Evolutionary conservation across 2,329 filamentous ascomycete genomes (phyloP).

Genomic region (Aspergillus oerlinghausenensis): DNA sequence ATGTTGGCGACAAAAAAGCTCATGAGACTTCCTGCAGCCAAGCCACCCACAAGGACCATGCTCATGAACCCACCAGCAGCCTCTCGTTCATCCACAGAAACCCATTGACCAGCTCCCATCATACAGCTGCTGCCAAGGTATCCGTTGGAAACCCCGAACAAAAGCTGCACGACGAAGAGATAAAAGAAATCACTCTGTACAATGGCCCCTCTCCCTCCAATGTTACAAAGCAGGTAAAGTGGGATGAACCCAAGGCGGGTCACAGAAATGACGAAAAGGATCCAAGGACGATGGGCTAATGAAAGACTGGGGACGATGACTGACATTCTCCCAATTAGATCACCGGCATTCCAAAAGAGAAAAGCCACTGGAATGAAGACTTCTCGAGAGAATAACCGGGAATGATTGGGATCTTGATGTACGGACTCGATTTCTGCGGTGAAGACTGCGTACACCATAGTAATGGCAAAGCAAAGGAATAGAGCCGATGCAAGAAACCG

Average conservation of each 20-base stretch:
- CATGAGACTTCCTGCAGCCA: constrained; percentile 79
- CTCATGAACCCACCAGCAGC: constrained; percentile 94
- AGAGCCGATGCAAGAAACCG: constrained; percentile 72
- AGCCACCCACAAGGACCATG: constrained; percentile 75
- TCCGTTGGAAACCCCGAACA: constrained; percentile 81
- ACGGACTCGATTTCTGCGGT: constrained; percentile 63
- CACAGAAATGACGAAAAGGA: constrained; percentile 65
- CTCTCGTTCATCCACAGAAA: constrained; percentile 76
- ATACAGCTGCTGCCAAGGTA: constrained; percentile 84
- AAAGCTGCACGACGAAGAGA: constrained; percentile 71
- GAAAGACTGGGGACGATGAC: constrained; percentile 55
- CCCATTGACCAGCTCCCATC: constrained; percentile 82
- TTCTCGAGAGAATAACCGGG: constrained; percentile 60
- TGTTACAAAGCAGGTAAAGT: constrained; percentile 84
- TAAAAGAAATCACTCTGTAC: constrained; percentile 85
- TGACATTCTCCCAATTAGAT: constrained; percentile 69
- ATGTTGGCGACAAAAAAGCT: constrained; percentile 67
- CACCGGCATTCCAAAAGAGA: constrained; percentile 89
- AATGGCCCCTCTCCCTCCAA: constrained; percentile 68
- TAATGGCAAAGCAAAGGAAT: constrained; percentile 73
- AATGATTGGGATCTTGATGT: constrained; percentile 31
- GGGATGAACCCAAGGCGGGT: constrained; percentile 69
- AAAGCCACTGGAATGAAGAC: constrained; percentile 88
- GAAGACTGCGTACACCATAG: constrained; percentile 95
- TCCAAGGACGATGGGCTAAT: constrained; percentile 58